These are phyloP conservation scores for Beta vulgaris DNA, from an alignment of 148 eudicot genomes.

Conservation along the genomic window DNA sequence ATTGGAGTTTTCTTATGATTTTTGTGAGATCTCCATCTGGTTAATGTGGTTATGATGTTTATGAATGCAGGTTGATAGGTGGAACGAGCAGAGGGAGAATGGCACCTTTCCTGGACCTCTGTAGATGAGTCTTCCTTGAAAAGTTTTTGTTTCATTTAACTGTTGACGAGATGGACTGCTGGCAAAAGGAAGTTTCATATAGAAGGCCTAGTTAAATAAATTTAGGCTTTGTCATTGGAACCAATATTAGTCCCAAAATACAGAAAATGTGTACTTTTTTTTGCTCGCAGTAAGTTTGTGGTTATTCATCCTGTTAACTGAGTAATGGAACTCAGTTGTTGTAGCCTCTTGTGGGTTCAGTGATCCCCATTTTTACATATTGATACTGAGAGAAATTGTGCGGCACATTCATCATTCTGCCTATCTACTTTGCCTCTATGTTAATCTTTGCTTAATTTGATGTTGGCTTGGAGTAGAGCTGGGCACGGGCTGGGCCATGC, in stretches of 20 bases:
- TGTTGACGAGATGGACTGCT: conserved; percentile 11
- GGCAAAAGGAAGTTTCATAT: conserved; percentile 17
- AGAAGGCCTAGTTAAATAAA: conserved; percentile 24
- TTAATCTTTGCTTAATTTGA: background rate
- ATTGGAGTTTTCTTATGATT: too few species aligned
- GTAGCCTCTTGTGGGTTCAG: conserved; percentile 8
- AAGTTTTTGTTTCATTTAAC: conserved; percentile 22
- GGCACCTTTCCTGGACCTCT: conserved; percentile 59
- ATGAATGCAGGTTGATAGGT: conserved; percentile 45
- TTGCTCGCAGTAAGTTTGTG: conserved; percentile 31
- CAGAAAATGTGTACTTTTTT: conserved; percentile 19
- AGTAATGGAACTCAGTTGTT: conserved; percentile 22
- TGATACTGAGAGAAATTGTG: conserved; percentile 14
- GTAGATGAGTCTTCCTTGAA: conserved; percentile 17
- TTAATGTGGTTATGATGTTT: conserved; percentile 17
- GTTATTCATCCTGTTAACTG: conserved; percentile 19
- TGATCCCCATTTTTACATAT: conserved; percentile 10
- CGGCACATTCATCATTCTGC: conserved; percentile 1
- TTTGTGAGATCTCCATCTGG: background rate
- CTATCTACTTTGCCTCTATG: background rate
- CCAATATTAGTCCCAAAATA: conserved; percentile 23
- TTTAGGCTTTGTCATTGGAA: conserved; percentile 32
- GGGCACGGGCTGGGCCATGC: too few species aligned
- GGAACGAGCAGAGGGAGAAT: conserved; percentile 62
- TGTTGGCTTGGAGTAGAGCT: background rate